Base-by-base conservation (phyloP, 2,329 filamentous ascomycete genomes). In the Clonostachys rhizophaga region DNA sequence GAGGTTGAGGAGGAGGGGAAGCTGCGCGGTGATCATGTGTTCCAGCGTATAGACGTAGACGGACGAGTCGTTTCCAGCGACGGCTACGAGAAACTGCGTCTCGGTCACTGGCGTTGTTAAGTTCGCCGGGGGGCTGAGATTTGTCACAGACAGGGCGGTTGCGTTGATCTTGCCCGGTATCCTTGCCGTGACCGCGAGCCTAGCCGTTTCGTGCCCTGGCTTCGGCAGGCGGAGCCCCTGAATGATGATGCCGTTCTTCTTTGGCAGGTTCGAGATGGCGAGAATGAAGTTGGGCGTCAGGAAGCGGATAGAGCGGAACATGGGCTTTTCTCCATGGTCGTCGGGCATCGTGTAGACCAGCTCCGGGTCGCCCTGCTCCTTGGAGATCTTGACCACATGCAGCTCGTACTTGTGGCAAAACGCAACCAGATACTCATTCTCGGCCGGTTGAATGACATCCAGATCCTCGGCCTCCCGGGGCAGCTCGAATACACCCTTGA, bases 401-500 rank as follows among this genome's bases (percentile, higher is more conserved):
- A 97, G 76, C 54, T 90, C 83, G 59, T 86, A 74, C 53, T 89
- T 84, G 56, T 87, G 84, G 65, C 87, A 91, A 65, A 90, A 96
- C 4, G 84, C 85, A 46, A 96, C 70, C 54, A 84, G 78, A 62
- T 87, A 94, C 37, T 78, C 71, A 35, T 79, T 74, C 14, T 79
- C 72, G 13, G 75, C 77, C 7, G 74, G 78, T 64, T 87, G 83
- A 6, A 68, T 43, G 42, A 91, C 74, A 60, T 91, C 88, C 44
- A 91, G 57, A 62, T 91, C 88, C 57, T 81, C 81, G 1, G 83
- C 83, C 58, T 86, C 81, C 54, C 66, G 72, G 14, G 65, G 58
- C 39, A 81, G 64, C 51, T 79, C 72, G 46, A 84, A 54, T 45
- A 71, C 65, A 30, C 75, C 76, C 55, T 71, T 70, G 43, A 65